These are phyloP conservation scores for Entamoeba moshkovskii DNA, from an alignment of 208 protist genomes.

Conservation along the genomic window DNA sequence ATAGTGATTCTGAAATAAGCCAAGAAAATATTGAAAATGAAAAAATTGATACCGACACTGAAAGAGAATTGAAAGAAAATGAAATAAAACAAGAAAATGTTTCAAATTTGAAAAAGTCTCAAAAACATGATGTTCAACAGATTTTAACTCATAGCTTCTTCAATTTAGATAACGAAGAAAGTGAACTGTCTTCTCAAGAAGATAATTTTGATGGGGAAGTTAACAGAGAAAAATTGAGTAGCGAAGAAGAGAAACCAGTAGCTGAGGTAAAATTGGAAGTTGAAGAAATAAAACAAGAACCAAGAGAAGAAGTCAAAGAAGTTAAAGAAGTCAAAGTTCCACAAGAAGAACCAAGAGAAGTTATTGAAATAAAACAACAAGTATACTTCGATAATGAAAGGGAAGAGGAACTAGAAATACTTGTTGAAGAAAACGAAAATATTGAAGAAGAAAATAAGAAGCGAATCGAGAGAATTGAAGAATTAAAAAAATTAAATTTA, in stretches of 20 bases:
- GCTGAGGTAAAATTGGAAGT: not conserved
- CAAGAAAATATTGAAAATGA: not conserved
- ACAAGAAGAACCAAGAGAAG: not conserved
- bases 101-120: not conserved
- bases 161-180: too few species aligned
- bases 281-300: not conserved
- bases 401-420: not conserved
- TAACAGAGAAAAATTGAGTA: not conserved
- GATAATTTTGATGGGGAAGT: not conserved
- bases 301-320: not conserved
- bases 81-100: not conserved
- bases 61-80: not conserved
- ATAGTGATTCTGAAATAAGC: too few species aligned
- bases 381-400: not conserved
- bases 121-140: not conserved
- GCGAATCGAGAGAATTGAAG: not conserved
- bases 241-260: not conserved
- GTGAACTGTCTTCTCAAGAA: not conserved
- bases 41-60: not conserved
- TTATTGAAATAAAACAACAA: not conserved
- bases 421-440: not conserved
- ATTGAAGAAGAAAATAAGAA: not conserved
- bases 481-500: too few species aligned
- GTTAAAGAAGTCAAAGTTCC: not conserved
- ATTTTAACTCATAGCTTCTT: too few species aligned